Conservation (phyloP, 306 rosid genomes). For the Cicer pinnatifidum region DNA sequence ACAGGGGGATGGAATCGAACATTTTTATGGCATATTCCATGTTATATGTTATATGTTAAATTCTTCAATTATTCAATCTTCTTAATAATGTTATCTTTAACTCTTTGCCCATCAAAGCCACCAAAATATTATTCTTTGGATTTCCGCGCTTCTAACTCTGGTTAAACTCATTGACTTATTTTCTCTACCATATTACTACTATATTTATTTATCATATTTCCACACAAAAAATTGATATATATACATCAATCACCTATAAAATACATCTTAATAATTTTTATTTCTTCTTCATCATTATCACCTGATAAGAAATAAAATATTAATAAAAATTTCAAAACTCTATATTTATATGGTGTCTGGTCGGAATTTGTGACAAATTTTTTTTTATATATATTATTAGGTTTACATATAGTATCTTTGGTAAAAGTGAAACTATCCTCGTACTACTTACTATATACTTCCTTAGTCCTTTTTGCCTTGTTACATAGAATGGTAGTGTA, state of each 20-base stretch:
- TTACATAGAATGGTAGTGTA: not conserved
- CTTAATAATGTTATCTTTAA: constrained; percentile 12
- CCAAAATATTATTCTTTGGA: constrained; percentile 6
- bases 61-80: not conserved
- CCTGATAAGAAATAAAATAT: too few relatives aligned
- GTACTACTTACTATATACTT: too few relatives aligned
- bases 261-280: too few relatives aligned
- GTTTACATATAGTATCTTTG: not conserved
- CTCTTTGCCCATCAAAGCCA: not conserved
- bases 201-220: too few relatives aligned
- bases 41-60: not conserved
- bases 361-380: too few relatives aligned
- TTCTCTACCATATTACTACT: not conserved
- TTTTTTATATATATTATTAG: too few relatives aligned
- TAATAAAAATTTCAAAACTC: too few relatives aligned
- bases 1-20: constrained; percentile 2
- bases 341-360: too few relatives aligned
- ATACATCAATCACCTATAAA: too few relatives aligned
- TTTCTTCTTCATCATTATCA: too few relatives aligned
- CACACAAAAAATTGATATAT: too few relatives aligned
- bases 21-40: constrained; percentile 42
- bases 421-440: constrained; percentile 4
- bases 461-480: constrained; percentile 11
- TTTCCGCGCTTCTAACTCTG: constrained; percentile 14
- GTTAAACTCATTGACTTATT: constrained; percentile 2